Base-by-base conservation (phyloP, 805 yeast genomes). In the Kluyveromyces starmeri region DNA sequence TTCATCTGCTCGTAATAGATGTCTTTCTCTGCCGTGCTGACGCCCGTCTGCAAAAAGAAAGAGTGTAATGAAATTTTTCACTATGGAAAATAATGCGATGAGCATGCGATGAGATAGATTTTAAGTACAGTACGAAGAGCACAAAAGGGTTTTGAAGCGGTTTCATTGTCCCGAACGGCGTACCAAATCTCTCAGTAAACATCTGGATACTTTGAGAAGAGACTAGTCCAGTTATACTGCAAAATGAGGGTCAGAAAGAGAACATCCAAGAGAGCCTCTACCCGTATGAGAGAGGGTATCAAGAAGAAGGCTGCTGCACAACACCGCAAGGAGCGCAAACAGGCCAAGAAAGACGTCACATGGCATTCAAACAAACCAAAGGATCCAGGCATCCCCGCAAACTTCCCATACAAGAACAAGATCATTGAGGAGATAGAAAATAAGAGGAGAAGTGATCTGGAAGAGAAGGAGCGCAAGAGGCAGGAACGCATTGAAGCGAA, bases 271-370 rank as follows among this genome's bases (percentile, higher is more conserved):
- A 77, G 97, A 65, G 70, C 78, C 34, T 73, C 92, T 55, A 89
- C 97, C 51, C 85, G 94, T 60, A 75, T 88, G 83, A 77, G 86
- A 54, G 95, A 88, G 60, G 98, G 98, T 44, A 86, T 92, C 58
- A 82, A 84, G 67, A 92, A 86, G 74, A 92, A 92, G 64, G 88
- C 95, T 3, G 73, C 89, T 27, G 96, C 97, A 6, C 89, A 88
- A 49, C 72, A 80, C 44, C 77, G 94, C 61, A 92, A 92, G 56
- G 81, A 83, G 57, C 73, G 70, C 49, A 92, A 92, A 64, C 45
- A 58, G 17, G 72, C 95, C 13, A 92, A 92, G 70, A 86, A 75
- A 55, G 96, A 89, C 58, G 75, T 75, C 4, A 92, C 97, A 11
- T 92, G 98, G 98, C 85, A 74, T 57, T 83, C 95, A 12, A 76